phyloP scores from a whole-genome alignment of 176 grass and related monocot genomes.

The Avena eriantha region DNA sequence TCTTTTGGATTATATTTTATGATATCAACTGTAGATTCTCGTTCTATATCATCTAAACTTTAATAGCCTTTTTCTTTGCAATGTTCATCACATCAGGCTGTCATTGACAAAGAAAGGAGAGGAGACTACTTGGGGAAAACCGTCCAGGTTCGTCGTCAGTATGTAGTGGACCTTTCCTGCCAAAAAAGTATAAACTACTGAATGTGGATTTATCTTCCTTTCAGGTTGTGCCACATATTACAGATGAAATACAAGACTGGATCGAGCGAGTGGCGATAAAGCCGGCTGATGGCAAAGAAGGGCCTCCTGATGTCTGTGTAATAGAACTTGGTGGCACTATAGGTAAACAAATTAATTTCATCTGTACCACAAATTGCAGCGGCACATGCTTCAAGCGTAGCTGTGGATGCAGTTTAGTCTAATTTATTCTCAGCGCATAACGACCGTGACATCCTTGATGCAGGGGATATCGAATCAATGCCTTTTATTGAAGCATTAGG shows the following conservation, averaged over 20 bases:
- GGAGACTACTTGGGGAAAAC: slow-evolving; percentile 98
- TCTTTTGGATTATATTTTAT: slow-evolving; percentile 8
- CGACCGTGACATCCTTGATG: slow-evolving; percentile 69
- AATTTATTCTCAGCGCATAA: slow-evolving; percentile 63
- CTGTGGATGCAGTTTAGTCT: slow-evolving; percentile 28
- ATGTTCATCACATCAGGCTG: slow-evolving; percentile 60
- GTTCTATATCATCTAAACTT: slow-evolving; percentile 36
- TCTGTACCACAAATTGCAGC: neutral
- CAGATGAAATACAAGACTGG: slow-evolving; percentile 98
- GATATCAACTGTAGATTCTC: slow-evolving; percentile 6
- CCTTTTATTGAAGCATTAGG: slow-evolving; percentile 95
- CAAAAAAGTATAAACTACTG: neutral
- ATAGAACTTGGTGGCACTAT: slow-evolving; percentile 96
- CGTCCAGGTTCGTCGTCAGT: slow-evolving; percentile 69
- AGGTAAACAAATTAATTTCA: slow-evolving; percentile 64
- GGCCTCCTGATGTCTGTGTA: slow-evolving; percentile 90
- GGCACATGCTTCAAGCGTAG: slow-evolving; percentile 17
- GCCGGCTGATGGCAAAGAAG: slow-evolving; percentile 85
- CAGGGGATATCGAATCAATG: slow-evolving; percentile 99
- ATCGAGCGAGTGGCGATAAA: slow-evolving; percentile 85
- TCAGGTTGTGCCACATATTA: slow-evolving; percentile 97
- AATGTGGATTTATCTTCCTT: slow-evolving; percentile 45
- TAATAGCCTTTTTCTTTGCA: slow-evolving; percentile 42
- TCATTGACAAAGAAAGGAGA: slow-evolving; percentile 95
- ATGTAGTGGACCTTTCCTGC: slow-evolving; percentile 27